These are phyloP conservation scores for Eremothecium sinecaudum DNA, from an alignment of 1,139 yeast genomes.

Conservation along the genomic window DNA sequence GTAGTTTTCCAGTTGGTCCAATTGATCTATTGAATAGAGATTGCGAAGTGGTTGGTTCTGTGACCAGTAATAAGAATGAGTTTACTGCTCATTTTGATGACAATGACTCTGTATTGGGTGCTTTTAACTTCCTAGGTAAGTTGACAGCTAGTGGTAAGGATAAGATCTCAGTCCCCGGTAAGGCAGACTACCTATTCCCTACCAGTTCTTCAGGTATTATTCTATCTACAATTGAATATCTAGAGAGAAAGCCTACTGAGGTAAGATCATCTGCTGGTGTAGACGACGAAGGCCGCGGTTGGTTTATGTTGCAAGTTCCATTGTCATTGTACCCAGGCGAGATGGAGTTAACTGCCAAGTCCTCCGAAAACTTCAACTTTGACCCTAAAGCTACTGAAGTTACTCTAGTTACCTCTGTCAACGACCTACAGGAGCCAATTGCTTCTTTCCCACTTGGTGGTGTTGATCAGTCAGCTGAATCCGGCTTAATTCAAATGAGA, in stretches of 20 bases:
- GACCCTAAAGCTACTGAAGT: conserved; percentile 12
- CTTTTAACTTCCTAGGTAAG: conserved; percentile 22
- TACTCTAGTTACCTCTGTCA: conserved; percentile 18
- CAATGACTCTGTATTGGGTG: conserved; percentile 13
- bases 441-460: conserved; percentile 19
- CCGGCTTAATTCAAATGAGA: conserved; percentile 13
- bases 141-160: conserved; percentile 8
- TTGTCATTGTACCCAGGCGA: conserved; percentile 15
- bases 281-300: conserved; percentile 18
- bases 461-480: conserved; percentile 19
- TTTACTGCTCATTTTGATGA: conserved; percentile 17
- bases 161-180: conserved; percentile 14
- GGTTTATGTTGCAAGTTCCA: conserved; percentile 28
- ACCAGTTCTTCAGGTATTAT: conserved; percentile 17
- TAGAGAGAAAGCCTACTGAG: conserved; percentile 13
- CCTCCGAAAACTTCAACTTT: conserved; percentile 12
- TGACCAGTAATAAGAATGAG: conserved; percentile 14
- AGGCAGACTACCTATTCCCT: conserved; percentile 16
- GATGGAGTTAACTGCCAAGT: conserved; percentile 17
- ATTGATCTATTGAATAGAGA: conserved; percentile 17
- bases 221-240: conserved; percentile 15
- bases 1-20: conserved; percentile 14
- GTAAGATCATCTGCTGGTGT: conserved; percentile 24
- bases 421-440: conserved; percentile 21
- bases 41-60: conserved; percentile 17